Conservation (phyloP, 805 yeast species). For the Barnettozyma botsteinii region DNA sequence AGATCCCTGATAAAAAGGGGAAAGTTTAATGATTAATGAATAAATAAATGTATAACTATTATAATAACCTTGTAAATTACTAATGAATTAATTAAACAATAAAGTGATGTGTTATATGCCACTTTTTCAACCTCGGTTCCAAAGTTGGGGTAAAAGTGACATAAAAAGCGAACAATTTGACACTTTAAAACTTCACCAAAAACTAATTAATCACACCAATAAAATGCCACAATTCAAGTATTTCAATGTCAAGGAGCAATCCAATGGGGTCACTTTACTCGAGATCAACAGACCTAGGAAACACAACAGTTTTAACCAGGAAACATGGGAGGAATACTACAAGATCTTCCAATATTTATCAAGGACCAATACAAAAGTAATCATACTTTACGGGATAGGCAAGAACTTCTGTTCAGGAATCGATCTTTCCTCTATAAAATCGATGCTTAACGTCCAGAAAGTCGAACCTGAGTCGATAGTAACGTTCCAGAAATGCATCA, state of each 20-base stretch:
- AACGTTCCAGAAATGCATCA: conserved; percentile 55
- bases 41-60: background rate
- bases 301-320: conserved; percentile 52
- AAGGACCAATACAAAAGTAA: conserved; percentile 39
- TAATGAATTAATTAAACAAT: no score
- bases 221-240: conserved; percentile 11
- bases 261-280: conserved; percentile 43
- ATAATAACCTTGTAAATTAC: no score
- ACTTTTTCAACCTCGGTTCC: no score
- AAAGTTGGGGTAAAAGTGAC: background rate
- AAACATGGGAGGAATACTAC: conserved; percentile 53
- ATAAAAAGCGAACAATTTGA: background rate
- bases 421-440: conserved; percentile 37
- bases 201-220: background rate
- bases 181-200: no score
- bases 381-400: conserved; percentile 53
- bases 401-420: conserved; percentile 60
- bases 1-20: conserved; percentile 23
- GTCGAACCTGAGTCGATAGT: conserved; percentile 32
- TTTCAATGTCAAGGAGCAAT: conserved; percentile 14
- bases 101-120: no score
- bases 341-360: conserved; percentile 42
- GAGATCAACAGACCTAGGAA: conserved; percentile 55
- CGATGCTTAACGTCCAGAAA: conserved; percentile 21
- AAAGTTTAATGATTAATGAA: conserved; percentile 9